Base-by-base conservation (phyloP, 176 grass and related monocot species). In the Aegilops longissima region DNA sequence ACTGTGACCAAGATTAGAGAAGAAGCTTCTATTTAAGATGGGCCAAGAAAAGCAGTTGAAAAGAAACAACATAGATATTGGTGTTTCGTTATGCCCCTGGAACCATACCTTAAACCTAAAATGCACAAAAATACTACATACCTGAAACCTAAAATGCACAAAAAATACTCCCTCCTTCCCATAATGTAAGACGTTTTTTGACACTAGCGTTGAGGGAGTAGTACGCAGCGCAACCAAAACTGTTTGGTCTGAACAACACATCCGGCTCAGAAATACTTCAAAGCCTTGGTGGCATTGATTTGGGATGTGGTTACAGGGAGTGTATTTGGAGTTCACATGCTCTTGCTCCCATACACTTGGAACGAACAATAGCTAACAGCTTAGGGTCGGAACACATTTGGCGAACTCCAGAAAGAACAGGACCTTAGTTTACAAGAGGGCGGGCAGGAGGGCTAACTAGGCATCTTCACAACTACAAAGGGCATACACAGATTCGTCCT, bases 381-480 rank as follows among this genome's bases (percentile, higher is more conserved):
- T 80, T 75, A 52, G 69, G 61, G 51, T 58, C 5, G 39, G 77
- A 82, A 79, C 35, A 80, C 11, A 86, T 58, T 83, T 82, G 18
- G 40, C 79, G 31, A 91, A 87, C 80, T 75, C 67, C 2, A 21
- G 83, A 83, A 18, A 38, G n/a, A 21, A 74, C 88, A 47, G 75
- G 76, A 80, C 45, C 81, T 84, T 87, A 88, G 91, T 95, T 91
- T 91, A 91, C 91, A 93, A 80, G 83, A 66, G 89, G 70, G 83
- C 73, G 89, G 70, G 83, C 77, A 52, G 39, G 65, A 76, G 76
- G 80, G 51, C 76, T 87, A 91, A 80, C 82, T 85, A 90, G 80
- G 89, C 86, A 90, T 77, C 76, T 83, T 89, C 76, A 77, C 62
- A 90, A 58, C 90, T 90, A 88, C 36, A 83, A 80, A 78, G 88